Evolutionary conservation across 1,139 yeast species (phyloP), one percentile per base, ranked within the genome.

Genomic region (Kodamaea ohmeri): DNA sequence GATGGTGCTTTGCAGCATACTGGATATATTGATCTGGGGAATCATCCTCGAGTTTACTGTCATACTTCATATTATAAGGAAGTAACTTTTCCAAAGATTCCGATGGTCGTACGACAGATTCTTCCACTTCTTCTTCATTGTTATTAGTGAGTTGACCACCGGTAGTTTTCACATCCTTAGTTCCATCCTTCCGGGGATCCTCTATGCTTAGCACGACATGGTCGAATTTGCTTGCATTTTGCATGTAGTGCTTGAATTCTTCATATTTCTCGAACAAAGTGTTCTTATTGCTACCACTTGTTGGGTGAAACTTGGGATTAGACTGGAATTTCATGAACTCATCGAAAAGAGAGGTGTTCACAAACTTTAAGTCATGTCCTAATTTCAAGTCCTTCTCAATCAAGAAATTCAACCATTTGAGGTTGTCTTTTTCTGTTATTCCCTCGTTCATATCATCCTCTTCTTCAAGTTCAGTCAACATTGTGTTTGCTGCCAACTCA

Each of bases 351-450:
- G 59, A 51, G 3, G 73, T 63, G 39, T 61, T 59, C 36, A 60
- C 48, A 42, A 62, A 69, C 43, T 67, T 67, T 44, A 63, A 50
- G 46, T 65, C 67, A 38, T 68, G 71, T 6, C 74, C 74, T 41
- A 70, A 56, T 43, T 66, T 66, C 37, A 65, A 51, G 45, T 71
- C 75, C 41, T 71, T 71, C 42, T 71, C 76, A 8, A 67, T 60
- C 45, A 70, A 52, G 44, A 66, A 71, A 38, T 63, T 62, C 33
- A 70, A 53, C 76, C 76, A 71, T 35, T 51, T 46, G 25, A 69
- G 50, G 39, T 59, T 56, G 34, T 62, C 68, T 12, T 50, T 51
- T 3, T 47, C 50, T 2, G 58, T 56, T 24, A 60, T 47, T 15
- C 51, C 48, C 33, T 60, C 60, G 17, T 44, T 41, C 11, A 47